Conservation (phyloP, 345 rosid genomes). For the Pistacia atlantica region DNA sequence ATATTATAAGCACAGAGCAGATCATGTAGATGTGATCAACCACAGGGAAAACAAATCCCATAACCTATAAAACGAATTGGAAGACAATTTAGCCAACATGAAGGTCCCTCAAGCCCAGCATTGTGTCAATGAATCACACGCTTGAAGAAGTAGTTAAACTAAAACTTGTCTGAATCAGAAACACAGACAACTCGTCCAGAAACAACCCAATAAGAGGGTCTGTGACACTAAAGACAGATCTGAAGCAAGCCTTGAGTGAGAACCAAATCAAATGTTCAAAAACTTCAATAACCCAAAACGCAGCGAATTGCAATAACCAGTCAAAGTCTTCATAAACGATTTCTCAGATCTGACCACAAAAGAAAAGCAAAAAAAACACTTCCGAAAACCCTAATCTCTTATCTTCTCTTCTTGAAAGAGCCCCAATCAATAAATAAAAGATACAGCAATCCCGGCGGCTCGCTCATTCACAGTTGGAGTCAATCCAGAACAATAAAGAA, state of each 20-base stretch:
- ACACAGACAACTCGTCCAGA: background rate
- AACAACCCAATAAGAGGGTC: background rate
- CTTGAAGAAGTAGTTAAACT: background rate
- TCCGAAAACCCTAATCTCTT: background rate
- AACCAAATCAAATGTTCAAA: background rate
- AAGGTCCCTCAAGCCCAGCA: background rate
- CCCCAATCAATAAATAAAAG: background rate
- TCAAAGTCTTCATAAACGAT: background rate
- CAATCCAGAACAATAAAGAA: slow-evolving; percentile 11
- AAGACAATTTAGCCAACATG: background rate
- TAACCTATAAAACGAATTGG: background rate
- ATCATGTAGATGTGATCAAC: background rate
- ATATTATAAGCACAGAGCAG: background rate
- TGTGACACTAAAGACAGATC: background rate
- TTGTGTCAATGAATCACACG: background rate
- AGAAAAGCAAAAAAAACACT: background rate
- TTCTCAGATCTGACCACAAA: background rate
- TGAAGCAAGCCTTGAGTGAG: background rate
- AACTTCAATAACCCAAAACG: background rate
- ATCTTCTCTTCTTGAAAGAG: background rate
- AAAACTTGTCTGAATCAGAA: background rate
- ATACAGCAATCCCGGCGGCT: background rate
- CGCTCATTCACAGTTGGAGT: background rate
- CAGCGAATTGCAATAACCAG: background rate
- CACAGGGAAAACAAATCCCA: background rate